Evolutionary conservation across 2,329 filamentous ascomycete genomes (phyloP).

Genomic region (Aspergillus brunneoviolaceus): DNA sequence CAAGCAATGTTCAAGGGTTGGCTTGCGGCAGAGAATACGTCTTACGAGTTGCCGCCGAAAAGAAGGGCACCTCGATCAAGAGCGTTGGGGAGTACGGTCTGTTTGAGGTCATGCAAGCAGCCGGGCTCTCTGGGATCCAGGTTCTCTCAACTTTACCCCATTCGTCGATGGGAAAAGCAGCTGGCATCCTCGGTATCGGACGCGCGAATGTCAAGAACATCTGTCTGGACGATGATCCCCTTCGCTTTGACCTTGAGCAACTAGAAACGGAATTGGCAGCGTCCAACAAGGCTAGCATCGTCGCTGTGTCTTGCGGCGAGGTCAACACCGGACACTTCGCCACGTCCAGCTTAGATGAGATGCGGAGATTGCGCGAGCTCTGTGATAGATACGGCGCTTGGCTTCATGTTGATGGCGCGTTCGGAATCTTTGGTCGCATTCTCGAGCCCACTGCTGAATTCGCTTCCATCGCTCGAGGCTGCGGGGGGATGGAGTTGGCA

Average conservation of each 20-base stretch:
- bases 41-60: slow-evolving; percentile 44
- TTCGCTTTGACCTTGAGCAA: slow-evolving; percentile 66
- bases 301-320: slow-evolving; percentile 80
- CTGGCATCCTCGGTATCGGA: slow-evolving; percentile 77
- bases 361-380: slow-evolving; percentile 62
- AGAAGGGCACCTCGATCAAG: slow-evolving; percentile 26
- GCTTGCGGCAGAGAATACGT: slow-evolving; percentile 68
- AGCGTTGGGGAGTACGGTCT: slow-evolving; percentile 71
- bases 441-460: slow-evolving; percentile 62
- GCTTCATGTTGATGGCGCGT: slow-evolving; percentile 89
- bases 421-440: slow-evolving; percentile 75
- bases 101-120: slow-evolving; percentile 61
- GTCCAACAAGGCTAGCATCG: slow-evolving; percentile 64
- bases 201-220: slow-evolving; percentile 66
- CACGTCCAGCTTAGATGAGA: slow-evolving; percentile 58
- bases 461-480: slow-evolving; percentile 49
- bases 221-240: slow-evolving; percentile 51
- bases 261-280: slow-evolving; percentile 61
- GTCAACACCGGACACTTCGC: slow-evolving; percentile 87
- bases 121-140: slow-evolving; percentile 67
- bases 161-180: slow-evolving; percentile 80
- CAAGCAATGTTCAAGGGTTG: slow-evolving; percentile 64
- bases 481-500: slow-evolving; percentile 71
- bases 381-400: slow-evolving; percentile 75
- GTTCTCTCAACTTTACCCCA: slow-evolving; percentile 80